A percentile compares a stretch with the other conserved stretches of the same genome.
Evolutionary conservation across 176 grass and related monocot species (phyloP).

Genomic region (Aegilops sharonensis): DNA sequence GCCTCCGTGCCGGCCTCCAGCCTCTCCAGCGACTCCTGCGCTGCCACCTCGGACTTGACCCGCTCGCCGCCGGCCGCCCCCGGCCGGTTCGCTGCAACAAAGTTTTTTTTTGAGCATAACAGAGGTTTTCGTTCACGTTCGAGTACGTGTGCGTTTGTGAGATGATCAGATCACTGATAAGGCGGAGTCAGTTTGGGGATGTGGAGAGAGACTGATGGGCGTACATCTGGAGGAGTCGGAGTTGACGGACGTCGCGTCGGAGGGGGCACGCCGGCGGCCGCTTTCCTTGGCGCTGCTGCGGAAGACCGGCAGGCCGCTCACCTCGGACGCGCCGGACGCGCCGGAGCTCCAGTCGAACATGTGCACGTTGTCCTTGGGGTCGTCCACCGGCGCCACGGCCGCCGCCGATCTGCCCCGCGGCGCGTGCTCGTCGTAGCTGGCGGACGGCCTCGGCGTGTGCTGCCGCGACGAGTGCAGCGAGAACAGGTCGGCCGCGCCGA

Average conservation of each 20-base stretch:
- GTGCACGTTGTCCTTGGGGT: conserved; percentile 52
- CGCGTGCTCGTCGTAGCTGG: conserved; percentile 36
- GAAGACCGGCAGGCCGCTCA: conserved; percentile 64
- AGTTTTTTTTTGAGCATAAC: background rate
- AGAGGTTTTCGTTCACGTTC: too few relatives aligned
- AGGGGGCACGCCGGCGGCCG: conserved; percentile 42
- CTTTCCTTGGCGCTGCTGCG: conserved; percentile 47
- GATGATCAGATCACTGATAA: background rate
- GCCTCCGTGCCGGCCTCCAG: conserved; percentile 39
- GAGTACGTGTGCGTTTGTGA: too few relatives aligned
- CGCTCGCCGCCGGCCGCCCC: conserved; percentile 24
- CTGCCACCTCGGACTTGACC: conserved; percentile 15
- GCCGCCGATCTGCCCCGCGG: conserved; percentile 28
- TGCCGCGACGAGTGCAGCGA: conserved; percentile 68
- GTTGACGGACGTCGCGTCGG: conserved; percentile 18
- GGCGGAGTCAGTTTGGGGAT: background rate
- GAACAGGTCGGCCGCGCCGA: conserved; percentile 71
- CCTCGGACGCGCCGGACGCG: conserved; percentile 53
- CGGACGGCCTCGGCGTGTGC: conserved; percentile 44
- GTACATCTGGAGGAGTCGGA: conserved; percentile 45
- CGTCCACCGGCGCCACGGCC: conserved; percentile 31
- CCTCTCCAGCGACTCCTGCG: conserved; percentile 53
- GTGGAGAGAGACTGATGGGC: background rate
- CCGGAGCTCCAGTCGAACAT: conserved; percentile 78
- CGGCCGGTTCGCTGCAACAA: background rate